A percentile compares a stretch with the other conserved stretches of the same genome.
Evolutionary conservation across 2,329 filamentous ascomycete species (phyloP).

Genomic region (Ophiocordyceps camponoti-rufipedis): DNA sequence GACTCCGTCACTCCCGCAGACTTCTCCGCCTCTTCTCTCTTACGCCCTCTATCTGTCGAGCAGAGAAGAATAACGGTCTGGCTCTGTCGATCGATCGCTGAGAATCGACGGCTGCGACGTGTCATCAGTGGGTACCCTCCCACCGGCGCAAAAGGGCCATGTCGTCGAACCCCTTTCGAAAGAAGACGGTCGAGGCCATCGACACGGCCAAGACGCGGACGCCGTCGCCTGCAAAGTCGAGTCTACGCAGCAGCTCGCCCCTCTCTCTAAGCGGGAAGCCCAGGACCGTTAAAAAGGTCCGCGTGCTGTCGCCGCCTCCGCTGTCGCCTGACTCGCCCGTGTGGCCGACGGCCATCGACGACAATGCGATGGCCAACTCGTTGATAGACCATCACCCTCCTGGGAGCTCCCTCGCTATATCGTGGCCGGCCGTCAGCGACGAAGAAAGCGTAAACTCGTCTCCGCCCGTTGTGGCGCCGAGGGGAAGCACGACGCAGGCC

Average conservation of each 20-base stretch:
- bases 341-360: constrained; percentile 7
- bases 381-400: not conserved
- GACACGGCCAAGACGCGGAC: constrained; percentile 4
- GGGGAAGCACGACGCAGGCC: not conserved
- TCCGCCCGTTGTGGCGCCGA: constrained; percentile 3
- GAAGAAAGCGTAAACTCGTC: constrained; percentile 7
- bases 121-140: too few species aligned
- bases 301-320: constrained; percentile 45
- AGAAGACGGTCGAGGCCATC: constrained; percentile 4
- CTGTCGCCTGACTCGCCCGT: constrained; percentile 34
- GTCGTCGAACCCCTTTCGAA: constrained; percentile 10
- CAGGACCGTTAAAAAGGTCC: constrained; percentile 43
- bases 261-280: constrained; percentile 7
- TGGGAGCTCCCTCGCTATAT: not conserved
- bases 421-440: constrained; percentile 4
- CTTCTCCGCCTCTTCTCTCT: not conserved
- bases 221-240: constrained; percentile 5
- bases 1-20: not conserved
- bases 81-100: too few species aligned
- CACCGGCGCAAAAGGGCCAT: not conserved
- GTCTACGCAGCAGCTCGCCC: constrained; percentile 3
- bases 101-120: too few species aligned
- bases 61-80: not conserved
- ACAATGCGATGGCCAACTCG: not conserved
- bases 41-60: not conserved